These are phyloP conservation scores for Chamaenerion angustifolium DNA, from an alignment of 345 rosid species.

Conservation along the genomic window DNA sequence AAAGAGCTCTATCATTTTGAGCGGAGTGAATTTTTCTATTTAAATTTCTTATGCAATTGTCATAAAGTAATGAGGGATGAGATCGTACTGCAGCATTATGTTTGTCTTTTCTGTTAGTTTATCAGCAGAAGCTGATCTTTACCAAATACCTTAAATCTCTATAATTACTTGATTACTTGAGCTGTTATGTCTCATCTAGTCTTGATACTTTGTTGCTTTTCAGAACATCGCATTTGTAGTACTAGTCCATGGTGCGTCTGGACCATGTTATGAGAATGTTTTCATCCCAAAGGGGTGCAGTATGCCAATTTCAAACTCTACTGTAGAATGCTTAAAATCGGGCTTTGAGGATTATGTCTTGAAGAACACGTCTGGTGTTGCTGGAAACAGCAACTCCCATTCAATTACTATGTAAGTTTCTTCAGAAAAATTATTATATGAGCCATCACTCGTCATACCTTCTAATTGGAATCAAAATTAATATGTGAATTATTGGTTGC, in stretches of 20 bases:
- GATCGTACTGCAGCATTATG: too few relatives aligned
- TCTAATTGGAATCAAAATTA: too few relatives aligned
- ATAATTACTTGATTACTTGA: background rate
- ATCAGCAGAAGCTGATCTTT: too few relatives aligned
- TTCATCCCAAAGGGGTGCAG: slow-evolving; percentile 38
- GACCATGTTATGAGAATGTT: slow-evolving; percentile 27
- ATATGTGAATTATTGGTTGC: too few relatives aligned
- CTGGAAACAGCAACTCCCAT: slow-evolving; percentile 20
- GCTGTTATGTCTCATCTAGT: background rate
- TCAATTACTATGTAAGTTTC: slow-evolving; percentile 3
- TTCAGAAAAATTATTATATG: background rate
- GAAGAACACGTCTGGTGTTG: slow-evolving; percentile 38
- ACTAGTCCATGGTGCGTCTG: slow-evolving; percentile 32
- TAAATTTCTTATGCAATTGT: too few relatives aligned
- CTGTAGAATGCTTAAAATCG: slow-evolving; percentile 47
- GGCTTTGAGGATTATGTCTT: slow-evolving; percentile 71
- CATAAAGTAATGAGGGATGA: too few relatives aligned
- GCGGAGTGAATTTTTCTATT: too few relatives aligned
- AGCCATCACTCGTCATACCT: too few relatives aligned
- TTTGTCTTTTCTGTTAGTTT: too few relatives aligned
- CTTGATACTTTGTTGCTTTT: background rate
- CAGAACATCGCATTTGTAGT: slow-evolving; percentile 70
- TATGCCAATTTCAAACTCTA: slow-evolving; percentile 32
- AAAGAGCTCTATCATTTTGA: too few relatives aligned
- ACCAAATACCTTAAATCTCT: background rate